Conservation (phyloP, 169 alveolate species). For the Condylostoma magnum region DNA sequence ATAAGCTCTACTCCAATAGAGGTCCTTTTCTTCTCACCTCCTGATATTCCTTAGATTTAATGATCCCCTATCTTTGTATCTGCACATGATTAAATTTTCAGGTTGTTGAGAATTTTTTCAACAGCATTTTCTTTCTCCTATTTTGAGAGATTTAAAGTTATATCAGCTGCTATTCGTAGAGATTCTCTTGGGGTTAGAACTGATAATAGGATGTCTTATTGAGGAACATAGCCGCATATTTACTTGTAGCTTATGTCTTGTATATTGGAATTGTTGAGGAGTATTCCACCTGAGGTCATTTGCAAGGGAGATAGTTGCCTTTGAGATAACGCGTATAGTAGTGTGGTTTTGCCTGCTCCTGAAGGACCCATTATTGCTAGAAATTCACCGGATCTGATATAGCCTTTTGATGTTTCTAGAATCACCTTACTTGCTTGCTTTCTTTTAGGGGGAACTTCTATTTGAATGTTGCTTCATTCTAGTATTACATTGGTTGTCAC, state of each 20-base stretch:
- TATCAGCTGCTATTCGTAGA: background rate
- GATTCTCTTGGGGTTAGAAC: constrained; percentile 19
- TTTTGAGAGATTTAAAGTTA: background rate
- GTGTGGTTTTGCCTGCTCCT: constrained; percentile 70
- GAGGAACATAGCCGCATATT: constrained; percentile 5
- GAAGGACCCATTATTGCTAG: constrained; percentile 59
- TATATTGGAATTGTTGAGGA: constrained; percentile 25
- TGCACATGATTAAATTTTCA: background rate
- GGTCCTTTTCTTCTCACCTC: constrained; percentile 80
- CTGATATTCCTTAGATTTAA: constrained; percentile 69
- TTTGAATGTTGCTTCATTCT: no score
- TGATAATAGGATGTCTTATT: background rate
- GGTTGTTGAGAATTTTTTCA: background rate
- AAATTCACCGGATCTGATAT: constrained; percentile 25
- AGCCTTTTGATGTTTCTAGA: constrained; percentile 20
- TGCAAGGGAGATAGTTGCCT: constrained; percentile 3
- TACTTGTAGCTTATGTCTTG: constrained; percentile 48
- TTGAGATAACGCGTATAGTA: constrained; percentile 37
- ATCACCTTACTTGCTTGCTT: background rate
- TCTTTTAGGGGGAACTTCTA: no score
- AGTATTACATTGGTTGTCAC: no score
- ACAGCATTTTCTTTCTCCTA: background rate
- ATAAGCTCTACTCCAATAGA: constrained; percentile 79
- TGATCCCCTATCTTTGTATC: constrained; percentile 27
- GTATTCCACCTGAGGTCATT: background rate